Conservation (phyloP, 805 yeast species). For the Pichia cephalocereana region DNA sequence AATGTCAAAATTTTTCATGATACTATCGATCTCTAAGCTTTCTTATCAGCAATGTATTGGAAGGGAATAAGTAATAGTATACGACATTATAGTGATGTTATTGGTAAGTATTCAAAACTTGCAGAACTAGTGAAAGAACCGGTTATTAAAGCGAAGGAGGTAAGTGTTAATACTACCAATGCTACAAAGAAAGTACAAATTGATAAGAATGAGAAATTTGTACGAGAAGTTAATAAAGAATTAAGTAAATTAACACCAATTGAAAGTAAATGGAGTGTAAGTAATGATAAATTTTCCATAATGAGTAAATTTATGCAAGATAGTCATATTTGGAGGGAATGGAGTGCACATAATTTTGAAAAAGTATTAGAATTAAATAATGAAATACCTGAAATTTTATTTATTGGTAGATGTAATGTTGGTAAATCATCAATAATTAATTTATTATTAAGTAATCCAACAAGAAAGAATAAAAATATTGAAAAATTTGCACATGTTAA, state of each 20-base stretch:
- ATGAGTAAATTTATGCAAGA: neutral
- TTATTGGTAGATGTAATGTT: conserved; percentile 74
- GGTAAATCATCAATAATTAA: conserved; percentile 79
- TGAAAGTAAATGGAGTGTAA: neutral
- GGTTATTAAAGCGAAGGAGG: no score
- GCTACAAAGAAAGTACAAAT: neutral
- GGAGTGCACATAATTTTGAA: conserved; percentile 45
- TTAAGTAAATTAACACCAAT: conserved; percentile 10
- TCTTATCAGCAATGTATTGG: neutral
- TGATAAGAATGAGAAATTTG: neutral
- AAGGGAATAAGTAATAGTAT: neutral
- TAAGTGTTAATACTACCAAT: no score
- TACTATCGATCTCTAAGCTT: no score
- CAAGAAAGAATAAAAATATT: neutral
- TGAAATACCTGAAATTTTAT: conserved; percentile 59
- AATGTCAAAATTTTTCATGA: no score
- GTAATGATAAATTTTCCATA: neutral
- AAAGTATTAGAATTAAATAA: neutral
- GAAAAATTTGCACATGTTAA: conserved; percentile 35
- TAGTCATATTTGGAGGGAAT: conserved; percentile 37
- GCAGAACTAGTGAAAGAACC: neutral
- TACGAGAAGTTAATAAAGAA: conserved; percentile 7
- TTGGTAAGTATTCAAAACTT: neutral
- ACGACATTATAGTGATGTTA: neutral
- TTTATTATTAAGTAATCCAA: conserved; percentile 35